These are phyloP conservation scores for Lolium multiflorum DNA, from an alignment of 176 grass and related monocot genomes.

Conservation along the genomic window DNA sequence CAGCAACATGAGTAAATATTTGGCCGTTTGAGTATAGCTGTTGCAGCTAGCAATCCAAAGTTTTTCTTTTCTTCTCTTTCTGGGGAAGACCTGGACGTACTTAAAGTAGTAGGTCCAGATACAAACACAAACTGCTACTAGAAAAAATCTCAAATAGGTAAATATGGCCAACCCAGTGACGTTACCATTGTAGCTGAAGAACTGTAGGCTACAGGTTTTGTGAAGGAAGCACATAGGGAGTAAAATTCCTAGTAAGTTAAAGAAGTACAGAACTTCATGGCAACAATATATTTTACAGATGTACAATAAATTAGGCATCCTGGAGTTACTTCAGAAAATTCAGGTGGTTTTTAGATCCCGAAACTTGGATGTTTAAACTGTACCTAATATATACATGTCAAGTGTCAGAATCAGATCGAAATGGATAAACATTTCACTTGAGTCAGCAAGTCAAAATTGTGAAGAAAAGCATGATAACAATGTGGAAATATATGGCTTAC, in stretches of 20 bases:
- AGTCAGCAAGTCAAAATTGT: not conserved
- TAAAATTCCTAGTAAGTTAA: not conserved
- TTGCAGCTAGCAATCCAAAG: not conserved
- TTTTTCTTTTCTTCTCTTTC: not conserved
- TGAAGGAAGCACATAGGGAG: not conserved
- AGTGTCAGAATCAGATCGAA: not conserved
- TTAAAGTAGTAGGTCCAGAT: not conserved
- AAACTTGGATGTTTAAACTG: not conserved
- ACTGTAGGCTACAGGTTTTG: not conserved
- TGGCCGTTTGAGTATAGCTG: not conserved
- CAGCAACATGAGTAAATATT: not conserved
- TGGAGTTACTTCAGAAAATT: not conserved
- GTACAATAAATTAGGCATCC: not conserved
- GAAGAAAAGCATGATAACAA: not conserved
- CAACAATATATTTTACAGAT: not conserved
- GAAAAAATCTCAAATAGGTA: not conserved
- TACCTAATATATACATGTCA: not conserved
- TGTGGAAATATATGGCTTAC: conserved; percentile 50
- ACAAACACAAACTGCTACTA: conserved; percentile 3
- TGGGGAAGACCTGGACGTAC: not conserved
- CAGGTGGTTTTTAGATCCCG: not conserved
- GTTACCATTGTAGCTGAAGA: too few species aligned
- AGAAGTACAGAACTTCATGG: not conserved
- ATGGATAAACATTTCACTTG: too few species aligned
- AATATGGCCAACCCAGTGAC: too few species aligned